Evolutionary conservation across 2,329 filamentous ascomycete genomes (phyloP).

Genomic region (Aureobasidium sp.): DNA sequence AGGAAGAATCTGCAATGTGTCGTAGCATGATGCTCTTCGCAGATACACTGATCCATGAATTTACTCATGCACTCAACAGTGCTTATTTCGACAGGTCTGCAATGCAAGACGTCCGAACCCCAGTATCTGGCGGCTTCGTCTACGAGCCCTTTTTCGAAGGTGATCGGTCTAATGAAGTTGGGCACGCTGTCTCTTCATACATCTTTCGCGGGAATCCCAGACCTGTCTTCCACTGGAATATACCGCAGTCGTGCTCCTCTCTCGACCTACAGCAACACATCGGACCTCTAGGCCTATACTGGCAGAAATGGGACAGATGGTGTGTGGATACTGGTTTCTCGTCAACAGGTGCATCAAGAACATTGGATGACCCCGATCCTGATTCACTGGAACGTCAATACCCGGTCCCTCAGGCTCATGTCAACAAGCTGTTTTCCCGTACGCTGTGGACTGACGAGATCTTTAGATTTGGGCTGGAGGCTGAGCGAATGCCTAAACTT

Average conservation of each 20-base stretch:
- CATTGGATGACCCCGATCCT: background rate
- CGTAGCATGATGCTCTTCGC: background rate
- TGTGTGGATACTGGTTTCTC: background rate
- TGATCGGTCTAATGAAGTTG: background rate
- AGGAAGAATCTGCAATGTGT: background rate
- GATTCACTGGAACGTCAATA: background rate
- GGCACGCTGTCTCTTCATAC: background rate
- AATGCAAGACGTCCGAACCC: background rate
- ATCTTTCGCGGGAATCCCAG: background rate
- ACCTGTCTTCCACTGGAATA: background rate
- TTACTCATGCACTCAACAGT: background rate
- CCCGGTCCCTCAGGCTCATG: background rate
- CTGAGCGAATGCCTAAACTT: background rate
- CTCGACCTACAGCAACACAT: background rate
- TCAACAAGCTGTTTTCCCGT: background rate
- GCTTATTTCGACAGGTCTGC: background rate
- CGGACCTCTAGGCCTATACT: background rate
- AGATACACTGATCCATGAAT: background rate
- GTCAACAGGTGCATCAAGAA: background rate
- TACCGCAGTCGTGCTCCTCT: background rate
- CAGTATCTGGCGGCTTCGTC: background rate
- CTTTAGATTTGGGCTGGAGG: background rate
- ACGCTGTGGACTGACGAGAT: background rate
- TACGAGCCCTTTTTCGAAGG: slow-evolving; percentile 1
- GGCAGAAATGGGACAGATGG: background rate